Conservation (phyloP, 306 rosid genomes). For the Acacia melanoxylon region DNA sequence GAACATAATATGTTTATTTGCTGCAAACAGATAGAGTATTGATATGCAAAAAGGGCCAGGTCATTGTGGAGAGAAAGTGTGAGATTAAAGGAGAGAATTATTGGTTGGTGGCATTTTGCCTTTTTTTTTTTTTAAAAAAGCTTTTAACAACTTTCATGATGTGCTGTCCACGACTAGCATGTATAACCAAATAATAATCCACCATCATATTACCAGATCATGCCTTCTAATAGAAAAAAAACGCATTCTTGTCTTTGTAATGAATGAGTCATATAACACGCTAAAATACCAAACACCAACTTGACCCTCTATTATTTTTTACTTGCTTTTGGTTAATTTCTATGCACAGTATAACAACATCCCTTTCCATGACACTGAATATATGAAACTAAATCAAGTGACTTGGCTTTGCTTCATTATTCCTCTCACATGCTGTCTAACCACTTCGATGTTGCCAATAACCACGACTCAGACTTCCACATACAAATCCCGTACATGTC, state of each 20-base stretch:
- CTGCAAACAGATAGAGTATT: not conserved
- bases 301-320: too few relatives aligned
- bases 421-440: not conserved
- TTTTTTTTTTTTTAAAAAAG: not conserved
- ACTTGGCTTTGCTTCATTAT: not conserved
- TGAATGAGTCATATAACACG: not conserved
- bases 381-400: not conserved
- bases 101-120: not conserved
- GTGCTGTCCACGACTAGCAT: slow-evolving; percentile 13
- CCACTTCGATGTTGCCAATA: not conserved
- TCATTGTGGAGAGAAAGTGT: slow-evolving; percentile 1
- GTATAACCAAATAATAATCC: not conserved
- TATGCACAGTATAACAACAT: not conserved
- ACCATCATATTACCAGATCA: not conserved
- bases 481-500: too few relatives aligned
- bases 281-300: not conserved
- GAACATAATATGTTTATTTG: not conserved
- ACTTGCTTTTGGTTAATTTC: not conserved
- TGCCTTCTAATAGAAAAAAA: not conserved
- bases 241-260: not conserved
- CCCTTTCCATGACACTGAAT: not conserved
- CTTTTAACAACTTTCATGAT: not conserved
- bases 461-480: not conserved
- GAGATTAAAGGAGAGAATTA: not conserved
- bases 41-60: not conserved